Base-by-base conservation (phyloP, 2,329 filamentous ascomycete species). In the Alternaria gansuensis region DNA sequence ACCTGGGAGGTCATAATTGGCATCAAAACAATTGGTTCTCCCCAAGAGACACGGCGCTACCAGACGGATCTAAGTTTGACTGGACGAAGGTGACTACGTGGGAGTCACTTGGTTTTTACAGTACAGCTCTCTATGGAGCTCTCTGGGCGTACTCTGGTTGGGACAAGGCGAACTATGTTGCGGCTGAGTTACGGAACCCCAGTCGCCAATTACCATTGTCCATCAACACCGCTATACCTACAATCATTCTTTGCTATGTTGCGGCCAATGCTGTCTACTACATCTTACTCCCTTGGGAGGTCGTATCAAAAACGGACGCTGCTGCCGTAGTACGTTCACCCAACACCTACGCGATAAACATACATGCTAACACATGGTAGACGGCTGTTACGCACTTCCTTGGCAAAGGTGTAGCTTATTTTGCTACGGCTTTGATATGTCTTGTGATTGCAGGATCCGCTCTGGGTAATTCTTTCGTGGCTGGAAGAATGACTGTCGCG, bases 231-330 rank as follows among this genome's bases (percentile, higher is more conserved):
- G 85, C 87, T 0, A 81, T 89, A 4, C 86, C 86, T 0, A 86
- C 83, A 0, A 87, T 88, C 37, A 83, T 88, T 0, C 48, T 84
- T 0, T 87, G 85, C 64, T 89, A 88, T 67, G 78, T 89, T 14
- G 78, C 83, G 0, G 83, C 86, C 0, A 89, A 89, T 63, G 81
- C 85, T 0, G 83, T 85, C 2, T 89, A 89, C 74, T 89, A 89
- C 62, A 77, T 89, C 8, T 75, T 89, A 1, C 78, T 89, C 0
- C 86, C 87, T 0, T 88, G 87, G 87, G 72, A 82, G 39, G 75
- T 85, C 0, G 79, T 89, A 0, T 84, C 85, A 0, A 84, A 81
- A 0, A 88, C 86, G 0, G 86, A 89, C 59, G 88, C 85, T 23
- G 84, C 88, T 1, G 87, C 87, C 2, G 87, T 89, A 48, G 85